Conservation (phyloP, 2,329 filamentous ascomycete genomes). For the Ceratocystis lukuohia region DNA sequence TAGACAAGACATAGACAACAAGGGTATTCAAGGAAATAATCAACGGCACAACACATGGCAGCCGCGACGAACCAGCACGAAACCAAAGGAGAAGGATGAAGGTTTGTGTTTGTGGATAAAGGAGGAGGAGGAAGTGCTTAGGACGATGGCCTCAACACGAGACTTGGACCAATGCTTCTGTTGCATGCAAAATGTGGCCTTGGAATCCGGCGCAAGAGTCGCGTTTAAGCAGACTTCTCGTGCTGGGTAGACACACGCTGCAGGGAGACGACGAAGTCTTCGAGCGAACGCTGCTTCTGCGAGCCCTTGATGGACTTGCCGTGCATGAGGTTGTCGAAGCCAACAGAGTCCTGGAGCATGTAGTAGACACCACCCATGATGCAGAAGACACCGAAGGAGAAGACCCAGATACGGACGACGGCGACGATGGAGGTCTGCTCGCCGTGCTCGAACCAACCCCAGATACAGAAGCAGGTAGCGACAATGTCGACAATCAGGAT, state of each 20-base stretch:
- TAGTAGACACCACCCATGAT: constrained; percentile 63
- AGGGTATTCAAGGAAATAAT: constrained; percentile 5
- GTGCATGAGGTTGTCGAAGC: constrained; percentile 89
- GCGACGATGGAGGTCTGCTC: constrained; percentile 64
- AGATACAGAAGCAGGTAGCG: constrained; percentile 74
- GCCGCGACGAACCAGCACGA: constrained; percentile 16
- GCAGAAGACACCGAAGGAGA: constrained; percentile 81
- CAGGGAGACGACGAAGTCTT: constrained; percentile 84
- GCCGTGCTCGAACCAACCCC: constrained; percentile 60
- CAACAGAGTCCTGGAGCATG: constrained; percentile 64
- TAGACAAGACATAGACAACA: constrained; percentile 8
- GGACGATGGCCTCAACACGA: constrained; percentile 1
- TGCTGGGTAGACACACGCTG: constrained; percentile 86
- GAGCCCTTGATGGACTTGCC: constrained; percentile 71
- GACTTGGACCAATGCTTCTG: constrained; percentile 12
- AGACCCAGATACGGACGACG: constrained; percentile 80
- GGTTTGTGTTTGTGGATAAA: neutral
- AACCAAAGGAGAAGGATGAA: neutral
- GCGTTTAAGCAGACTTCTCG: constrained; percentile 63
- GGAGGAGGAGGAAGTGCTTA: neutral
- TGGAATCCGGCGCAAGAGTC: neutral
- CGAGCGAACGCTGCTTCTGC: constrained; percentile 69
- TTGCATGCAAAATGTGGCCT: neutral
- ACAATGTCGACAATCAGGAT: constrained; percentile 72
- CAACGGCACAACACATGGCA: constrained; percentile 15